These are phyloP conservation scores for Aspergillus tamarii DNA, from an alignment of 2,329 filamentous ascomycete species.

Conservation along the genomic window DNA sequence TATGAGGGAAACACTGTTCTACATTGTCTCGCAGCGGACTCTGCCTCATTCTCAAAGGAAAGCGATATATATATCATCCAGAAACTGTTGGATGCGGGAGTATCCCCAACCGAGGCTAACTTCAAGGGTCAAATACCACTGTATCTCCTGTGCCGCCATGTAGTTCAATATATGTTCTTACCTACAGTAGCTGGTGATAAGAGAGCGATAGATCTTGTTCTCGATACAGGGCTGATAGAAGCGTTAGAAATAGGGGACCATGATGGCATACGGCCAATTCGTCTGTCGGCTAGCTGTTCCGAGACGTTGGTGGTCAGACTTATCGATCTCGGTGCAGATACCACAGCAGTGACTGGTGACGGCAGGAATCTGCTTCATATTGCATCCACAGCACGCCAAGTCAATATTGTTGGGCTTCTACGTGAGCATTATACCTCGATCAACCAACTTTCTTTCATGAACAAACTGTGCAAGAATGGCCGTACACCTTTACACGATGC, in stretches of 20 bases:
- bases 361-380: constrained; percentile 26
- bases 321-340: constrained; percentile 21
- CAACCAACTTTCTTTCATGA: constrained; percentile 12
- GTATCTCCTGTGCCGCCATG: constrained; percentile 18
- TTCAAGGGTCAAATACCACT: constrained; percentile 21
- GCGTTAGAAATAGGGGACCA: constrained; percentile 19
- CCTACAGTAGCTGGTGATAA: constrained; percentile 5
- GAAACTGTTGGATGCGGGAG: constrained; percentile 1
- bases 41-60: constrained; percentile 11
- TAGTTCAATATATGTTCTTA: constrained; percentile 12
- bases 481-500: constrained; percentile 26
- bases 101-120: constrained; percentile 7
- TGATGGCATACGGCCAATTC: constrained; percentile 23
- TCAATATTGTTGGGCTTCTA: constrained; percentile 23
- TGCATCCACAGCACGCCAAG: constrained; percentile 21
- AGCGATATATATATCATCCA: background rate
- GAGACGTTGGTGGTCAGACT: constrained; percentile 21
- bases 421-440: constrained; percentile 17
- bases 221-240: constrained; percentile 13
- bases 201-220: constrained; percentile 17
- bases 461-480: constrained; percentile 16
- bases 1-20: constrained; percentile 20
- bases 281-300: constrained; percentile 22
- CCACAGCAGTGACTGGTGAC: constrained; percentile 18
- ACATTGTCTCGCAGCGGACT: constrained; percentile 17